Evolutionary conservation across 164 flowering plant species (phyloP).

Genomic region (Umbellularia californica): DNA sequence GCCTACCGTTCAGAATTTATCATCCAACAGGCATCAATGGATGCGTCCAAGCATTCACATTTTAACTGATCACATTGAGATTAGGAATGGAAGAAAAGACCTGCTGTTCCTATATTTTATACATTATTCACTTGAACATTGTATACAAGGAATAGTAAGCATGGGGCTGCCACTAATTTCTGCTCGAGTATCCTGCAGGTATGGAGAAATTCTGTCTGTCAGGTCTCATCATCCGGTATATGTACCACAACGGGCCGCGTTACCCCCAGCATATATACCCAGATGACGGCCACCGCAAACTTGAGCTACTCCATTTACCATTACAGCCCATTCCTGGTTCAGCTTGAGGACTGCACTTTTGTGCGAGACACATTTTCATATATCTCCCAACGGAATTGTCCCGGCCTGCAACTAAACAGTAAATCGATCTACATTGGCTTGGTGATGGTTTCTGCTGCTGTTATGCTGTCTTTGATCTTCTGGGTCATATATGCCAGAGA

Average conservation of each 20-base stretch:
- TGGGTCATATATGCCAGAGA: constrained; percentile 92
- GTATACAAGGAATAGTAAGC: too few species aligned
- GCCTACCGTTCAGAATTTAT: too few species aligned
- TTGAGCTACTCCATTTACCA: constrained; percentile 61
- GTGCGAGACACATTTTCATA: constrained; percentile 56
- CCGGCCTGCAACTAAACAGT: constrained; percentile 50
- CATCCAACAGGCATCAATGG: too few species aligned
- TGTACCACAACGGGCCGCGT: constrained; percentile 69
- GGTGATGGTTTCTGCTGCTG: constrained; percentile 71
- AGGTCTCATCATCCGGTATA: constrained; percentile 28
- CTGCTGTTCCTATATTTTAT: too few species aligned
- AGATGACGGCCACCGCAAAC: constrained; percentile 55
- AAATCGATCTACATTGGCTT: constrained; percentile 65
- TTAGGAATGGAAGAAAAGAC: too few species aligned
- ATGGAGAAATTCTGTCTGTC: constrained; percentile 32
- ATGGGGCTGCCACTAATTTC: background rate
- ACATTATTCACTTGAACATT: background rate
- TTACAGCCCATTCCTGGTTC: constrained; percentile 64
- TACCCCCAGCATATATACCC: constrained; percentile 50
- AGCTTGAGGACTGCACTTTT: constrained; percentile 72
- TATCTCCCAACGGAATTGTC: constrained; percentile 46
- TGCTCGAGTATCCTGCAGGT: constrained; percentile 18
- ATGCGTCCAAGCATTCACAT: too few species aligned
- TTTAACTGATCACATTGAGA: too few species aligned
- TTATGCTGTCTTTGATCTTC: constrained; percentile 74